phyloP scores from a whole-genome alignment of 352 stramenopile species.

The Globisporangium perplexum region DNA sequence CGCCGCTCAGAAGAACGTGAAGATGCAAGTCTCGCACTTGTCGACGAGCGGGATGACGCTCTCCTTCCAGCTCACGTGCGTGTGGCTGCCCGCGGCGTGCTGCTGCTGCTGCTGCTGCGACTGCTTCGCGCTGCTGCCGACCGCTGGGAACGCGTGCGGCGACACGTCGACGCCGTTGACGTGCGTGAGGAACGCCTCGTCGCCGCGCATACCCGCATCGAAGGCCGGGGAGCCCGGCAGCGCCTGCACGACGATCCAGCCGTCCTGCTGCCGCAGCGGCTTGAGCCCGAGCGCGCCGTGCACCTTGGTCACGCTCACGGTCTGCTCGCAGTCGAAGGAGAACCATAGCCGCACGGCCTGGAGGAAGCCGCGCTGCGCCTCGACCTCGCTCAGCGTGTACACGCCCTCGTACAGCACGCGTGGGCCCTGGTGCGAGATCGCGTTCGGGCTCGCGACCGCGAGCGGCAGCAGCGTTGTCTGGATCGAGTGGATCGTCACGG shows the following conservation, averaged over 20 bases:
- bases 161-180: slow-evolving; percentile 78
- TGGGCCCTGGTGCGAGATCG: slow-evolving; percentile 54
- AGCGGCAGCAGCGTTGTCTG: slow-evolving; percentile 58
- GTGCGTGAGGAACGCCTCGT: slow-evolving; percentile 77
- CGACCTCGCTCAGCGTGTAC: slow-evolving; percentile 43
- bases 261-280: slow-evolving; percentile 66
- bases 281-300: slow-evolving; percentile 62
- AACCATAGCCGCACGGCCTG: slow-evolving; percentile 74
- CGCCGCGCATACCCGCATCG: slow-evolving; percentile 61
- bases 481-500: slow-evolving; percentile 65
- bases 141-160: slow-evolving; percentile 56
- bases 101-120: slow-evolving; percentile 15
- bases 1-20: slow-evolving; percentile 72
- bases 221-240: slow-evolving; percentile 57
- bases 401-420: slow-evolving; percentile 58
- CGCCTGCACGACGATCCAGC: slow-evolving; percentile 71
- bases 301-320: slow-evolving; percentile 73
- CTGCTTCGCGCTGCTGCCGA: slow-evolving; percentile 16
- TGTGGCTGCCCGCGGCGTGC: neutral
- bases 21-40: slow-evolving; percentile 70
- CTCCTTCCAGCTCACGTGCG: slow-evolving; percentile 57
- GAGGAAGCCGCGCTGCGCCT: slow-evolving; percentile 51
- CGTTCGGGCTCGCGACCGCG: slow-evolving; percentile 50
- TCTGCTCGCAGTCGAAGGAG: slow-evolving; percentile 76
- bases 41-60: slow-evolving; percentile 71